Evolutionary conservation across 192 early-diverging fungal genomes (phyloP), one percentile per base, ranked within the genome.

Genomic region (Nowakowskiella sp.): DNA sequence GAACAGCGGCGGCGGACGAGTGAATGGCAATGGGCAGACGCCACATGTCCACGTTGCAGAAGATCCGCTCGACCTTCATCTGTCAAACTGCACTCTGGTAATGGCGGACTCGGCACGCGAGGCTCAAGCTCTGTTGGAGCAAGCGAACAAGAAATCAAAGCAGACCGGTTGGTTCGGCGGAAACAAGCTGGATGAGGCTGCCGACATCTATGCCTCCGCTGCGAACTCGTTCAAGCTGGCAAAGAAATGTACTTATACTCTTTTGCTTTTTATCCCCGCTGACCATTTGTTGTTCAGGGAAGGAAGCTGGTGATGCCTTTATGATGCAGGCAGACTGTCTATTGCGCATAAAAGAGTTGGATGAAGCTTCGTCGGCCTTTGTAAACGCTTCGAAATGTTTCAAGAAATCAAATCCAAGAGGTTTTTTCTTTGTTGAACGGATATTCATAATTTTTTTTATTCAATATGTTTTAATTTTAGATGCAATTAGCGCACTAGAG

Each of bases 261-360:
- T 44, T 6, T 61, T 47, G 30, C 39, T 46, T 34, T 47, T 8
- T 13, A 16, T 42, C 39, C n/a, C n/a, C n/a, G n/a, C n/a, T n/a
- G n/a, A n/a, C n/a, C n/a, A n/a, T n/a, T n/a, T n/a, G n/a, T n/a
- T n/a, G 13, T 39, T 19, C 53, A 91, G 87, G 84, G 85, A 86
- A 82, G 55, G 91, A 95, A 60, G 89, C 92, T 22, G 96, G 96
- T 57, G 92, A 94, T 53, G 88, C 92, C 0, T 94, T 89, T 68
- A 73, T 82, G 52, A 80, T 83, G 46, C 87, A 93, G 25, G 92
- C 90, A 0, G 74, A 87, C 25, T 76, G 87, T 65, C 83, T 85
- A 48, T 61, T 86, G 28, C 78, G 86, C 52, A 65, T 82, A 26
- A 72, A 80, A 34, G 91, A 94, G 61, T 71, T 76, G 32, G 86